These are phyloP conservation scores for Lactifluus rugatus DNA, from an alignment of 768 basidiomycete genomes.

Conservation along the genomic window DNA sequence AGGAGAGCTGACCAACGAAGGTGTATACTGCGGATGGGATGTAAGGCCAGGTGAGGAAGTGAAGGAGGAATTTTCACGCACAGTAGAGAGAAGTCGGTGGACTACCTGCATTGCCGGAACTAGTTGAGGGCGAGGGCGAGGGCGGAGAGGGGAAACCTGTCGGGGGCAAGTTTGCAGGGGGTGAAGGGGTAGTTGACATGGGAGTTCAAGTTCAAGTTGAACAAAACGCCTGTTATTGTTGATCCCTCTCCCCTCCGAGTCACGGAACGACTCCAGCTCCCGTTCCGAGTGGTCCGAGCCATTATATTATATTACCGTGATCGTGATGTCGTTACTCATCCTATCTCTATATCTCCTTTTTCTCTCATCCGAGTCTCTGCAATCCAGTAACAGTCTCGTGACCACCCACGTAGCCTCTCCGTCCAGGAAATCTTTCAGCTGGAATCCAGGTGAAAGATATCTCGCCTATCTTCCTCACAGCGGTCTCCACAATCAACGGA, in stretches of 20 bases:
- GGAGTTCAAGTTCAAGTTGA: too few species aligned
- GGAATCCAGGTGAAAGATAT: conserved; percentile 33
- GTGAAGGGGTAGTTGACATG: neutral
- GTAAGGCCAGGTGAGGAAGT: neutral
- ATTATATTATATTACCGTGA: too few species aligned
- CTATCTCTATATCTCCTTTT: too few species aligned
- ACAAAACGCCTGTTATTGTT: too few species aligned
- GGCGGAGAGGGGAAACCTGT: too few species aligned
- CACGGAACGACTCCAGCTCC: too few species aligned
- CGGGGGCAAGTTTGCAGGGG: neutral
- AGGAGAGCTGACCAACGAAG: neutral
- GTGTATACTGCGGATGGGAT: neutral
- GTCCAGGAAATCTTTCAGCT: neutral
- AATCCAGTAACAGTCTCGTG: too few species aligned
- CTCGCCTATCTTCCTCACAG: conserved; percentile 76
- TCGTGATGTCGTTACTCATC: too few species aligned
- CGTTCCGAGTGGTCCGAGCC: too few species aligned
- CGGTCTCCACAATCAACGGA: conserved; percentile 80
- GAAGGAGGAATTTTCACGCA: neutral
- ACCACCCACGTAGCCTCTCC: too few species aligned
- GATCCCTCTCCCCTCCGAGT: too few species aligned
- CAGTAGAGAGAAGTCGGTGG: conserved; percentile 1
- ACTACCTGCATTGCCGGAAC: neutral
- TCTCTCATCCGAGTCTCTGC: too few species aligned
- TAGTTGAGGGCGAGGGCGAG: neutral